Percentiles rank a stretch among this genome's conserved stretches.
phyloP scores from a whole-genome alignment of 2,329 filamentous ascomycete species.

The Sporothrix curviconia region DNA sequence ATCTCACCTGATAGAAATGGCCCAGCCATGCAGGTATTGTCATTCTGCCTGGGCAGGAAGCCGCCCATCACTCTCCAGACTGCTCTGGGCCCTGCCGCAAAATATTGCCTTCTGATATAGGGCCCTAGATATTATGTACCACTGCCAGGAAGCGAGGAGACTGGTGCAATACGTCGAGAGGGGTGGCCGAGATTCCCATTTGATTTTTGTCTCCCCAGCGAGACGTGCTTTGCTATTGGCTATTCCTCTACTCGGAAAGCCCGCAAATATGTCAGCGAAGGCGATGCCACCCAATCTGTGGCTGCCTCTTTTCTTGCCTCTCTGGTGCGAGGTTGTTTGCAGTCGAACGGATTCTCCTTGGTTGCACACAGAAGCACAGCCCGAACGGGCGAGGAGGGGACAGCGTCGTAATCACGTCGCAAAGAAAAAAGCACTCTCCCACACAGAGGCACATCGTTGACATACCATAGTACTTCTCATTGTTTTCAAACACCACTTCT shows the following conservation, averaged over 20 bases:
- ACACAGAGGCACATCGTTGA: too few relatives aligned
- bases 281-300: constrained; percentile 10
- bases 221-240: constrained; percentile 5
- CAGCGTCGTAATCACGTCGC: not conserved
- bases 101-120: not conserved
- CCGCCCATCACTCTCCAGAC: not conserved
- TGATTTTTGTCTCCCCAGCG: too few relatives aligned
- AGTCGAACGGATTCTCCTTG: not conserved
- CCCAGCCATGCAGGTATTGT: not conserved
- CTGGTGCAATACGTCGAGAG: too few relatives aligned
- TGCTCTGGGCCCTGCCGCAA: not conserved
- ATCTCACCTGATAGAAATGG: not conserved
- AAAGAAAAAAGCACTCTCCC: too few relatives aligned
- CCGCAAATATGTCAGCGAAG: not conserved
- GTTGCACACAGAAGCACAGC: not conserved
- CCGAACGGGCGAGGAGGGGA: not conserved
- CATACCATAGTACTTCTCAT: too few relatives aligned
- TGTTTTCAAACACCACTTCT: not conserved
- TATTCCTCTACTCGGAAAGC: not conserved
- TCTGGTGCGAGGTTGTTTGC: not conserved
- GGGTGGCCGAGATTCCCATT: too few relatives aligned
- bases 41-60: not conserved
- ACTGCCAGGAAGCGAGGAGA: too few relatives aligned
- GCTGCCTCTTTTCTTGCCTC: not conserved
- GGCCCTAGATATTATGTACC: too few relatives aligned